A percentile compares a stretch with the other conserved stretches of the same genome.
These are phyloP conservation scores for Linnemannia hyalina DNA, from an alignment of 192 early-diverging fungal genomes.

Conservation along the genomic window DNA sequence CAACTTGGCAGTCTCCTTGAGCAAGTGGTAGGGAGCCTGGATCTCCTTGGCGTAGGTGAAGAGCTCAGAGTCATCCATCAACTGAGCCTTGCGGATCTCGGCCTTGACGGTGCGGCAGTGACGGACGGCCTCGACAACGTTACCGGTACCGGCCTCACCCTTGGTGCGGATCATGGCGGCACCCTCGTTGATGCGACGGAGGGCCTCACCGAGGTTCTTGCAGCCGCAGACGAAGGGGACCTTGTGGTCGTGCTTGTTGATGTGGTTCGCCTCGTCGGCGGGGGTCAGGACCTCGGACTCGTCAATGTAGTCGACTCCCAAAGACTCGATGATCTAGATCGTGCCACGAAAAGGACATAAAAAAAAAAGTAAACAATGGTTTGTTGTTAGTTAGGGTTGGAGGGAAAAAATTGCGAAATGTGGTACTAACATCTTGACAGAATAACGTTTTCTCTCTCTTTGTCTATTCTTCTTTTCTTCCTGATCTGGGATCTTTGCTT, in stretches of 20 bases:
- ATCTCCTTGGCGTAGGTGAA: slow-evolving; percentile 98
- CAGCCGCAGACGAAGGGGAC: slow-evolving; percentile 97
- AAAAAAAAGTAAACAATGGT: not conserved
- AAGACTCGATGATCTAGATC: slow-evolving; percentile 85
- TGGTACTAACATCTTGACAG: not conserved
- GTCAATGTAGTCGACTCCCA: slow-evolving; percentile 97
- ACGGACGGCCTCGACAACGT: slow-evolving; percentile 98
- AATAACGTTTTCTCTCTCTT: not conserved
- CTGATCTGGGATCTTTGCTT: not conserved
- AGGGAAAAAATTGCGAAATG: not conserved
- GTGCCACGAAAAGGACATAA: not conserved
- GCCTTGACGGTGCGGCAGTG: slow-evolving; percentile 90
- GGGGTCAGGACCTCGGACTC: slow-evolving; percentile 97
- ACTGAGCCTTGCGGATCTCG: slow-evolving; percentile 89
- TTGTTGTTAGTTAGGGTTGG: slow-evolving; percentile 8
- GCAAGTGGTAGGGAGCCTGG: slow-evolving; percentile 90
- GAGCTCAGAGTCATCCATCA: slow-evolving; percentile 91
- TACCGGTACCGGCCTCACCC: slow-evolving; percentile 98
- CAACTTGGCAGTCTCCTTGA: slow-evolving; percentile 89
- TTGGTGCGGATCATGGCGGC: slow-evolving; percentile 99
- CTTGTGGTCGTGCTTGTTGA: slow-evolving; percentile 93
- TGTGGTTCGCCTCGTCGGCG: slow-evolving; percentile 97
- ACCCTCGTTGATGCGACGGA: slow-evolving; percentile 96
- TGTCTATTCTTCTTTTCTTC: not conserved
- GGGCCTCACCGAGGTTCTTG: slow-evolving; percentile 97